phyloP scores from a whole-genome alignment of 2,329 filamentous ascomycete genomes.

The Ophiostoma tasmaniense region DNA sequence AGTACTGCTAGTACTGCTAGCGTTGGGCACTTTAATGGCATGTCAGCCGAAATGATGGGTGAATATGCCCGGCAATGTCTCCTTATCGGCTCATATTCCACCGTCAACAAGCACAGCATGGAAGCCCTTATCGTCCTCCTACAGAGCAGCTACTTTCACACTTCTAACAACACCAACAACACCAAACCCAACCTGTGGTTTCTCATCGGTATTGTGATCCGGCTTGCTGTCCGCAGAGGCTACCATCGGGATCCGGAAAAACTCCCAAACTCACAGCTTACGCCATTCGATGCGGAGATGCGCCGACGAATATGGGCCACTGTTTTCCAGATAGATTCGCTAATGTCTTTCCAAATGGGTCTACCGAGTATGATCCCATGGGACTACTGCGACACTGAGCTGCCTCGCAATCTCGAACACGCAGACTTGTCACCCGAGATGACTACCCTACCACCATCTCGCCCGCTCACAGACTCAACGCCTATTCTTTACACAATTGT shows the following conservation, averaged over 20 bases:
- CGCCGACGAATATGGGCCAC: slow-evolving; percentile 32
- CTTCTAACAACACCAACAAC: slow-evolving; percentile 18
- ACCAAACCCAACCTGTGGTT: slow-evolving; percentile 32
- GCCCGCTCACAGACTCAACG: slow-evolving; percentile 12
- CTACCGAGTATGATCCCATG: slow-evolving; percentile 38
- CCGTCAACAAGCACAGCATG: slow-evolving; percentile 30
- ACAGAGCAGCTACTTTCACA: slow-evolving; percentile 17
- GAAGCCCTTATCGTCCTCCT: slow-evolving; percentile 32
- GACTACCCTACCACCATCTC: slow-evolving; percentile 26
- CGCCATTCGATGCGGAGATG: slow-evolving; percentile 35
- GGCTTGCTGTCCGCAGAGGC: slow-evolving; percentile 34
- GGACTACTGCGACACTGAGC: slow-evolving; percentile 24
- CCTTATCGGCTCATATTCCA: slow-evolving; percentile 27
- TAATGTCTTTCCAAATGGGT: slow-evolving; percentile 40
- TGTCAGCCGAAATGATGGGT: neutral
- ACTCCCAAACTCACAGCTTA: slow-evolving; percentile 23
- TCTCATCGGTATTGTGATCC: slow-evolving; percentile 31
- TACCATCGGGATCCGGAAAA: slow-evolving; percentile 33
- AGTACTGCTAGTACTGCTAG: neutral
- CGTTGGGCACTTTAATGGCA: neutral
- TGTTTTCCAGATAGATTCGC: slow-evolving; percentile 35
- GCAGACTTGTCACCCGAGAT: slow-evolving; percentile 30
- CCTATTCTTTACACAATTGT: slow-evolving; percentile 20
- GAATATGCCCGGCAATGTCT: slow-evolving; percentile 22
- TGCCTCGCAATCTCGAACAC: slow-evolving; percentile 34